Evolutionary conservation across 78 protist species (phyloP).

Genomic region (Bodo saltans): DNA sequence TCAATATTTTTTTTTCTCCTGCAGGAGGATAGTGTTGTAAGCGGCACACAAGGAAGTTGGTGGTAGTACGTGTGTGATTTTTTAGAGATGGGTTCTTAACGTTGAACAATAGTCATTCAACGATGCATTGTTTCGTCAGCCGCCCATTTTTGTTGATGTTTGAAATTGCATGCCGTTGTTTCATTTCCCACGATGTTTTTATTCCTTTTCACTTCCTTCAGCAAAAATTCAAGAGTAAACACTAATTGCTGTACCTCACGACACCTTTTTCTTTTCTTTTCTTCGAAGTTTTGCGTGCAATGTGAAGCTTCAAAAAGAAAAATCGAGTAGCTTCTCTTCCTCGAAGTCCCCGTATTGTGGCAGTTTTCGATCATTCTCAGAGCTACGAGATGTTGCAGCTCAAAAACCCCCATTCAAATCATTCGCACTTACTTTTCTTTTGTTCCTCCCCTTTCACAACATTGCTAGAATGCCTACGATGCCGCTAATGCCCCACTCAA

Average conservation of each 20-base stretch:
- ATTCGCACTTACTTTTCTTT: not conserved
- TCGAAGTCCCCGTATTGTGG: not conserved
- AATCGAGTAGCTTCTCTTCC: not conserved
- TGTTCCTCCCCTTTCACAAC: not conserved
- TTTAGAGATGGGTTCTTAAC: not conserved
- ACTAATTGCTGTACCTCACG: not conserved
- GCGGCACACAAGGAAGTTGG: not conserved
- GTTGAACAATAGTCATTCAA: not conserved
- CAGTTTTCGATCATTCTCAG: not conserved
- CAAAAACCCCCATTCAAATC: not conserved
- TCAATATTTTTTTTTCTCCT: not conserved
- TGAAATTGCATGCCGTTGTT: not conserved
- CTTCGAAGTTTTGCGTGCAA: conserved; percentile 1
- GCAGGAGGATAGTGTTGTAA: not conserved
- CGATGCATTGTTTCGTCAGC: not conserved
- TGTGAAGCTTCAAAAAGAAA: not conserved
- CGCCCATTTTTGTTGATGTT: not conserved
- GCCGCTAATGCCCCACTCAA: too few species aligned
- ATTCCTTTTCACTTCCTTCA: not conserved
- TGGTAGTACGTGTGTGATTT: not conserved
- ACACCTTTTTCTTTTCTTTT: conserved; percentile 1
- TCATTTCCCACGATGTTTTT: not conserved
- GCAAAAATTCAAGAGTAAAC: not conserved
- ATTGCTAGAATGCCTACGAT: conserved; percentile 12
- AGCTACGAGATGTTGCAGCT: not conserved